These are phyloP conservation scores for Lophiotrema nucula DNA, from an alignment of 495 filamentous ascomycete species.

Conservation along the genomic window DNA sequence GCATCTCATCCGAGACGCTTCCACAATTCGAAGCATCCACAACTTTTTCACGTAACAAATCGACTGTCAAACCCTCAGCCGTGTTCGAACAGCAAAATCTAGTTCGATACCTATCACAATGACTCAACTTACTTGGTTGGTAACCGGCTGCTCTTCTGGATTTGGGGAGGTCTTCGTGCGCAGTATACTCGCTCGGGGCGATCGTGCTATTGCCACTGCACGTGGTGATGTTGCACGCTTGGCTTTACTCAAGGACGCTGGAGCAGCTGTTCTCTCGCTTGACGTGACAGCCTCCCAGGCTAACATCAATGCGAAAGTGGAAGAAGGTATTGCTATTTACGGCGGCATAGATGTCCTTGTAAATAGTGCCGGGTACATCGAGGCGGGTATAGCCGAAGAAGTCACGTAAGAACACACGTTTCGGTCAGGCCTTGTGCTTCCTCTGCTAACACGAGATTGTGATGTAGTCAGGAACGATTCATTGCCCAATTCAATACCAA, in stretches of 20 bases:
- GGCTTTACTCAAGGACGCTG: conserved; percentile 19
- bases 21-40: conserved; percentile 3
- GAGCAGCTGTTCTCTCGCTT: conserved; percentile 11
- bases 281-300: conserved; percentile 24
- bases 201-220: conserved; percentile 45
- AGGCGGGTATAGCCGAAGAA: conserved; percentile 27
- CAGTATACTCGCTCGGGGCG: conserved; percentile 40
- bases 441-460: neutral
- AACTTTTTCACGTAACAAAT: conserved; percentile 4
- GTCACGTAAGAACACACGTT: conserved; percentile 12
- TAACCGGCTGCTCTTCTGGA: conserved; percentile 45
- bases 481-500: conserved; percentile 35
- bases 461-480: conserved; percentile 19
- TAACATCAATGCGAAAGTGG: conserved; percentile 17
- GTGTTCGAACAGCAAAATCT: no score
- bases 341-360: conserved; percentile 35
- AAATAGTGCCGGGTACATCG: conserved; percentile 28
- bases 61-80: conserved; percentile 3
- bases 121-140: conserved; percentile 38
- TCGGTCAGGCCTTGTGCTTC: neutral
- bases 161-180: conserved; percentile 43
- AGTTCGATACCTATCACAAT: conserved; percentile 12
- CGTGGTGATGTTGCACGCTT: conserved; percentile 34
- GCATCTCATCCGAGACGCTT: conserved; percentile 2
- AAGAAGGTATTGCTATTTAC: conserved; percentile 3